Percentiles rank a stretch among this genome's conserved stretches.
These are phyloP conservation scores for Fraxinus pennsylvanica DNA, from an alignment of 257 asterid genomes.

Conservation along the genomic window DNA sequence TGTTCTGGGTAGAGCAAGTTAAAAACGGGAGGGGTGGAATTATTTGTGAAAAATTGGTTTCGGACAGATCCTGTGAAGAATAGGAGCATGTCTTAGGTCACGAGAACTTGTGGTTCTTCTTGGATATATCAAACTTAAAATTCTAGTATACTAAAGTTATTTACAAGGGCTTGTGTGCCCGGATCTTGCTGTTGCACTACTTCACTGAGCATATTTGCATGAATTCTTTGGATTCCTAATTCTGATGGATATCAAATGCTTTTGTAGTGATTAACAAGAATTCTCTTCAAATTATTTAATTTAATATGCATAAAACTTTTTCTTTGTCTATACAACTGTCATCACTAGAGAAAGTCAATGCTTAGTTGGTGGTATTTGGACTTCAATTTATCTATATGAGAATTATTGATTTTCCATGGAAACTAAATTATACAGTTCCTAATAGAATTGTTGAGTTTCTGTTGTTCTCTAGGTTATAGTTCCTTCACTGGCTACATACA, in stretches of 20 bases:
- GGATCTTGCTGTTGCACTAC: not conserved
- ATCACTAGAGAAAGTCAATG: not conserved
- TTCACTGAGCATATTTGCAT: not conserved
- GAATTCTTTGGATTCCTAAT: not conserved
- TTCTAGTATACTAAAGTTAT: not conserved
- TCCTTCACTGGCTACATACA: conserved; percentile 11
- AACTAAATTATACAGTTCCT: conserved; percentile 4
- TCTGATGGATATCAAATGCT: not conserved
- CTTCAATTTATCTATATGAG: not conserved
- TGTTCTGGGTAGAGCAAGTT: not conserved
- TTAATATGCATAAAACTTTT: not conserved
- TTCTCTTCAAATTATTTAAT: not conserved
- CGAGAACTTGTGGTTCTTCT: not conserved
- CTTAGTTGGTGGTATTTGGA: not conserved
- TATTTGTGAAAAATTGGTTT: not conserved
- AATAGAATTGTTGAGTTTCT: conserved; percentile 6
- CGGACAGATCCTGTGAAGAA: not conserved
- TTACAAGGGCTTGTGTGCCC: not conserved
- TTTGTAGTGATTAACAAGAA: conserved; percentile 1
- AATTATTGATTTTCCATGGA: conserved; percentile 13
- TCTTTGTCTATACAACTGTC: not conserved
- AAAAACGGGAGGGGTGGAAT: not conserved
- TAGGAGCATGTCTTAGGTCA: not conserved
- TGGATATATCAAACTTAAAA: not conserved
- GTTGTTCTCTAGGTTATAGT: not conserved